phyloP scores from a whole-genome alignment of 305 asterid species.

The Fraxinus greggii region DNA sequence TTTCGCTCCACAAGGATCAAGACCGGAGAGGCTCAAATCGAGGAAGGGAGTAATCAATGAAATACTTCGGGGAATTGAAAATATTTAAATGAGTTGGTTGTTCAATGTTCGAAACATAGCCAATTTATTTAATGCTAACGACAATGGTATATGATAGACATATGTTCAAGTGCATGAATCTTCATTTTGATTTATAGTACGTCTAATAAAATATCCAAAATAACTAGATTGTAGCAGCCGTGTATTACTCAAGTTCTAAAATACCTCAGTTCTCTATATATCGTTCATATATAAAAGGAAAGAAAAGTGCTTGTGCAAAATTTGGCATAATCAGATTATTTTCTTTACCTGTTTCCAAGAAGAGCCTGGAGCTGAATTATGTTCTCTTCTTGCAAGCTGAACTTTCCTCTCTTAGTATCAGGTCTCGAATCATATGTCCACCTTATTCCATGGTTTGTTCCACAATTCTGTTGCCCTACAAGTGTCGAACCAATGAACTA shows the following conservation, averaged over 20 bases:
- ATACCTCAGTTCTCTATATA: too few relatives aligned
- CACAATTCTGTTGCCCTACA: constrained; percentile 56
- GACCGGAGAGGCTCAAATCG: neutral
- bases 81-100: neutral
- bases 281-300: too few relatives aligned
- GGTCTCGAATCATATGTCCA: constrained; percentile 59
- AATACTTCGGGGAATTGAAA: neutral
- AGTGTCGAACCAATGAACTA: neutral
- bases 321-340: neutral
- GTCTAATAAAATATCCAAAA: too few relatives aligned
- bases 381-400: constrained; percentile 48
- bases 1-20: neutral
- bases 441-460: constrained; percentile 47
- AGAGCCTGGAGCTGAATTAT: constrained; percentile 58
- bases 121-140: neutral
- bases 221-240: too few relatives aligned
- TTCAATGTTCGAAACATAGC: neutral
- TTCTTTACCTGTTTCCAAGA: constrained; percentile 50
- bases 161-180: too few relatives aligned
- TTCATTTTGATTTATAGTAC: too few relatives aligned
- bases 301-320: too few relatives aligned
- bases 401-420: constrained; percentile 56
- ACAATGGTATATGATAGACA: too few relatives aligned
- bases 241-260: too few relatives aligned
- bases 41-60: neutral